A percentile compares a stretch with the other conserved stretches of the same genome.
Evolutionary conservation across 2,329 filamentous ascomycete species (phyloP).

Genomic region (Curvularia sp.): DNA sequence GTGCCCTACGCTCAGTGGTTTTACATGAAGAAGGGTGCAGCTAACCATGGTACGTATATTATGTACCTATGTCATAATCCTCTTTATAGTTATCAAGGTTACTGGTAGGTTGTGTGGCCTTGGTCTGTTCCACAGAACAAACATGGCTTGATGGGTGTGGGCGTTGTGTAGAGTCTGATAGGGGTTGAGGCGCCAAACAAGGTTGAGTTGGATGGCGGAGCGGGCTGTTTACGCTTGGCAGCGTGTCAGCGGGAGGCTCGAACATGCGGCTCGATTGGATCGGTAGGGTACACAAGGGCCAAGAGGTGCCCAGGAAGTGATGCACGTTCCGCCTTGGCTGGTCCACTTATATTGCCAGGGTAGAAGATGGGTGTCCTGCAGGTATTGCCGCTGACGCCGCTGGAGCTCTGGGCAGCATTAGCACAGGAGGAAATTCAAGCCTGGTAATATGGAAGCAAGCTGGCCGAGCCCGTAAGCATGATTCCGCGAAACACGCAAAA

Average conservation of each 20-base stretch:
- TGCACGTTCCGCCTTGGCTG: conserved; percentile 34
- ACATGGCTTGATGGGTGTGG: conserved; percentile 3
- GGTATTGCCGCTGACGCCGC: conserved; percentile 35
- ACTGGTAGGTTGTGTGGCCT: conserved; percentile 22
- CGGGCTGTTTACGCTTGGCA: conserved; percentile 32
- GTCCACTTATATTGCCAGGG: conserved; percentile 28
- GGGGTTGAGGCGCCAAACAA: conserved; percentile 24
- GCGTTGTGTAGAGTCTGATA: conserved; percentile 17
- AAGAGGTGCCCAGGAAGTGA: conserved; percentile 25
- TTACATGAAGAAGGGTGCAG: conserved; percentile 15
- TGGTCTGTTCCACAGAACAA: conserved; percentile 24
- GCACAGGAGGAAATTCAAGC: conserved; percentile 15
- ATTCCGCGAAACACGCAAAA: background rate
- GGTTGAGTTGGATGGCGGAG: conserved; percentile 30
- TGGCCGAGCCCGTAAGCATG: conserved; percentile 3
- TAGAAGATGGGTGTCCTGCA: conserved; percentile 26
- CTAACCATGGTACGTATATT: conserved; percentile 23
- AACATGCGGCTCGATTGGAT: conserved; percentile 25
- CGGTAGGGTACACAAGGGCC: conserved; percentile 29
- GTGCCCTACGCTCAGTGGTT: conserved; percentile 24
- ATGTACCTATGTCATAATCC: conserved; percentile 12
- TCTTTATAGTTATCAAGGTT: conserved; percentile 17
- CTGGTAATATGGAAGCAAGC: conserved; percentile 8
- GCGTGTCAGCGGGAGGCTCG: conserved; percentile 25
- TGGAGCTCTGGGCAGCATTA: conserved; percentile 29